Evolutionary conservation across 83 land plant species (phyloP).

Genomic region (Picea abies): DNA sequence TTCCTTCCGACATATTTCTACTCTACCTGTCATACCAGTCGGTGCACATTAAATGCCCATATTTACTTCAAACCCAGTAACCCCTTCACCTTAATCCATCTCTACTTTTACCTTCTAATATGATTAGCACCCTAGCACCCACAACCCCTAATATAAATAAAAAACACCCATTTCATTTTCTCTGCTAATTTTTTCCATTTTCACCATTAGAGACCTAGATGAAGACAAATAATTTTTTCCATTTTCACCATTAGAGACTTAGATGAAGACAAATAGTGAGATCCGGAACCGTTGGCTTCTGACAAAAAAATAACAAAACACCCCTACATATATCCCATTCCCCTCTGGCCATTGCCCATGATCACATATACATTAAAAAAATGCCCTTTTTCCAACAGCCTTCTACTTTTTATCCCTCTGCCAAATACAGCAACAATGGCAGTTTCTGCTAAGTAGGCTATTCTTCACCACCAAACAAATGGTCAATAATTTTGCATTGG

Average conservation of each 20-base stretch:
- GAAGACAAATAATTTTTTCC: background rate
- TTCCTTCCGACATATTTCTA: background rate
- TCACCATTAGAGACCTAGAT: background rate
- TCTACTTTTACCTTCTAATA: background rate
- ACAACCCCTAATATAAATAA: background rate
- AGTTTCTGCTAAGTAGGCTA: background rate
- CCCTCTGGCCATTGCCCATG: background rate
- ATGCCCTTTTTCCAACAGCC: background rate
- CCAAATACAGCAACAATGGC: background rate
- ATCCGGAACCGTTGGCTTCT: conserved; percentile 11
- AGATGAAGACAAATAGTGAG: conserved; percentile 5
- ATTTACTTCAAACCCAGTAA: too few relatives aligned
- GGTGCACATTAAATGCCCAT: background rate
- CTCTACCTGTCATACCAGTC: background rate
- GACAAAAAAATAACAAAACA: background rate
- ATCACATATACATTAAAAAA: background rate
- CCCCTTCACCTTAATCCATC: background rate
- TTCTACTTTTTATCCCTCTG: background rate
- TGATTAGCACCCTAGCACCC: too few relatives aligned
- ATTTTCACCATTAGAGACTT: too few relatives aligned
- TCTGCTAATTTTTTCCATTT: too few relatives aligned
- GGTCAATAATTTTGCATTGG: conserved; percentile 4
- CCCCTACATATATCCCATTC: background rate
- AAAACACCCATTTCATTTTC: too few relatives aligned
- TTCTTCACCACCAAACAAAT: background rate